Evolutionary conservation across 495 filamentous ascomycete genomes (phyloP).

Genomic region (Xylaria longipes): DNA sequence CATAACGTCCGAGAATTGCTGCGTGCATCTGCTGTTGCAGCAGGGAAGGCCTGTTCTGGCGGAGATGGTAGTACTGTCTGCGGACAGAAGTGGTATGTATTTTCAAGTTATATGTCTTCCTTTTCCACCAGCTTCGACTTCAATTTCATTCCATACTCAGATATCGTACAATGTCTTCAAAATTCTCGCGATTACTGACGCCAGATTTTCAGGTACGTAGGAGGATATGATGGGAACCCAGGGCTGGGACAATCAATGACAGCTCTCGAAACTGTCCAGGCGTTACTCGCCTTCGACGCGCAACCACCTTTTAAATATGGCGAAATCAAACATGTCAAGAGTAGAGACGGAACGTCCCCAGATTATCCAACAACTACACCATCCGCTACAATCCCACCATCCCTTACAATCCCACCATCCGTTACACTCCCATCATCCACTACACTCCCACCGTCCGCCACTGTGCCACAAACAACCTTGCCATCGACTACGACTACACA

Average conservation of each 20-base stretch:
- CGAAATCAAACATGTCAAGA: constrained; percentile 49
- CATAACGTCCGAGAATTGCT: constrained; percentile 59
- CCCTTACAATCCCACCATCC: background rate
- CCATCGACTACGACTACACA: background rate
- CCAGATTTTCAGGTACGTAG: constrained; percentile 35
- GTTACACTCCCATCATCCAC: background rate
- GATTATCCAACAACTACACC: background rate
- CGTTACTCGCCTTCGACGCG: constrained; percentile 52
- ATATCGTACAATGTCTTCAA: background rate
- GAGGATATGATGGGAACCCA: constrained; percentile 63
- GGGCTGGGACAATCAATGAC: constrained; percentile 77
- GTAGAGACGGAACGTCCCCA: background rate
- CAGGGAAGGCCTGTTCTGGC: constrained; percentile 69
- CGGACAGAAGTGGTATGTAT: constrained; percentile 68
- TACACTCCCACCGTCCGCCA: background rate
- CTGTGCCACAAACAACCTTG: background rate
- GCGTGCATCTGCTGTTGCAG: constrained; percentile 64
- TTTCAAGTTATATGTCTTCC: constrained; percentile 3
- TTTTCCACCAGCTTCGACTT: background rate
- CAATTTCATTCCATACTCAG: background rate
- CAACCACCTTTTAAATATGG: constrained; percentile 46
- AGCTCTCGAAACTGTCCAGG: constrained; percentile 72
- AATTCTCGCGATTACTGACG: background rate
- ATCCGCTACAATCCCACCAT: background rate
- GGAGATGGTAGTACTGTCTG: constrained; percentile 64